phyloP scores from a whole-genome alignment of 1,284 basidiomycete genomes.

The Ustilago sp. region DNA sequence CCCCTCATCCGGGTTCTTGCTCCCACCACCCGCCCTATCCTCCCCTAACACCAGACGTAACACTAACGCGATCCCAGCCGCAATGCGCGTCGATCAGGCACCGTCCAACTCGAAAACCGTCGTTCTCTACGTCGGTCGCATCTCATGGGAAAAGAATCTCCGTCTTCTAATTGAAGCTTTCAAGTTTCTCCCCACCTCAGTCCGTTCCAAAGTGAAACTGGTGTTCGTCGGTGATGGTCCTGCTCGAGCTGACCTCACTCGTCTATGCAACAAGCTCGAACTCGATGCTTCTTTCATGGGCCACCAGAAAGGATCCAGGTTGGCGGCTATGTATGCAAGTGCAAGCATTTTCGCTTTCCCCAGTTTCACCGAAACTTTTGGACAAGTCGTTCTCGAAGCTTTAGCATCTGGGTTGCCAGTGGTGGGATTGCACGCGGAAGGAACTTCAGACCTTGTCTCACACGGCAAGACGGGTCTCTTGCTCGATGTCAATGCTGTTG shows the following conservation, averaged over 20 bases:
- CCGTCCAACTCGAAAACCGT: slow-evolving; percentile 62
- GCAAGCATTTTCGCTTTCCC: slow-evolving; percentile 75
- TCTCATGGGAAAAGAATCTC: slow-evolving; percentile 76
- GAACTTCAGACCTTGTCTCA: slow-evolving; percentile 74
- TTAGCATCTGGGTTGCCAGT: slow-evolving; percentile 74
- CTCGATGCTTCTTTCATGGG: slow-evolving; percentile 74
- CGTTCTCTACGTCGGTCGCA: slow-evolving; percentile 71
- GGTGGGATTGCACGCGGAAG: slow-evolving; percentile 74
- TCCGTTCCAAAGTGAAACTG: slow-evolving; percentile 71
- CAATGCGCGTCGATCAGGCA: slow-evolving; percentile 28
- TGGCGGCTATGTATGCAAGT: slow-evolving; percentile 72
- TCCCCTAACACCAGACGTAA: slow-evolving; percentile 6
- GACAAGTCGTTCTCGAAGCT: slow-evolving; percentile 75
- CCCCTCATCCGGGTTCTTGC: slow-evolving; percentile 46
- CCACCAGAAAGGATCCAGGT: slow-evolving; percentile 69
- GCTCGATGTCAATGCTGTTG: slow-evolving; percentile 54
- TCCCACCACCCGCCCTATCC: slow-evolving; percentile 55
- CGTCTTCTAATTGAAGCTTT: slow-evolving; percentile 74
- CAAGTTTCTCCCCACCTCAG: slow-evolving; percentile 63
- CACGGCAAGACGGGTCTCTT: slow-evolving; percentile 72
- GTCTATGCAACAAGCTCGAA: slow-evolving; percentile 70
- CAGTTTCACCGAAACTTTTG: slow-evolving; percentile 74
- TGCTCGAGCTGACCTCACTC: slow-evolving; percentile 72
- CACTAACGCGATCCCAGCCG: slow-evolving; percentile 8
- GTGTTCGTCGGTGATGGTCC: slow-evolving; percentile 75